Percentiles rank a stretch among this genome's conserved stretches.
Conservation (phyloP, 176 grass and related monocot genomes). For the Saccharum officinarum region DNA sequence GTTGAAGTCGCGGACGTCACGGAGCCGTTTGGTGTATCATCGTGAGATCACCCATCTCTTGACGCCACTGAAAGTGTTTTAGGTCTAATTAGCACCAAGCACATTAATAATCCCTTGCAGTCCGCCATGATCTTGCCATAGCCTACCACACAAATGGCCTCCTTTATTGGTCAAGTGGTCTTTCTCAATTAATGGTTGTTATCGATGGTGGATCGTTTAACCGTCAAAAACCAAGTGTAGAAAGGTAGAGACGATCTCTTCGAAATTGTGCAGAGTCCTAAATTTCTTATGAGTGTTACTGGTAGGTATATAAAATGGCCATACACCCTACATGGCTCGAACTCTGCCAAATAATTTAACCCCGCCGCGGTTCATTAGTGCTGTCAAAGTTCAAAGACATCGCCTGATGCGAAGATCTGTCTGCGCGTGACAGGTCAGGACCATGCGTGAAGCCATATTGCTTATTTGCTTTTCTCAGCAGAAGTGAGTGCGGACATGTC, state of each 20-base stretch:
- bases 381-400: not conserved
- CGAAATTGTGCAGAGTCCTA: not conserved
- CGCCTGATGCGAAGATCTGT: not conserved
- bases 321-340: too few relatives aligned
- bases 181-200: not conserved
- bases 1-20: not conserved
- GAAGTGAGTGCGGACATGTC: not conserved
- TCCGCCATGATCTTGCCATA: not conserved
- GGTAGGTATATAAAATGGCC: not conserved
- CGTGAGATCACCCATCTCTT: not conserved
- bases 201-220: not conserved
- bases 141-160: not conserved
- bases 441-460: not conserved
- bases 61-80: conserved; percentile 17
- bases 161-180: not conserved
- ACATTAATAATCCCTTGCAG: not conserved
- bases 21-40: not conserved
- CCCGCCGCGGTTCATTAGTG: not conserved
- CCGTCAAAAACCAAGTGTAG: not conserved
- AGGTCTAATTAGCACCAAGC: not conserved
- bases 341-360: not conserved
- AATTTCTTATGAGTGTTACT: not conserved
- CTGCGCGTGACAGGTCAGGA: not conserved
- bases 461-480: not conserved
- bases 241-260: not conserved